These are phyloP conservation scores for Hericium alpestre DNA, from an alignment of 768 basidiomycete genomes.

Conservation along the genomic window DNA sequence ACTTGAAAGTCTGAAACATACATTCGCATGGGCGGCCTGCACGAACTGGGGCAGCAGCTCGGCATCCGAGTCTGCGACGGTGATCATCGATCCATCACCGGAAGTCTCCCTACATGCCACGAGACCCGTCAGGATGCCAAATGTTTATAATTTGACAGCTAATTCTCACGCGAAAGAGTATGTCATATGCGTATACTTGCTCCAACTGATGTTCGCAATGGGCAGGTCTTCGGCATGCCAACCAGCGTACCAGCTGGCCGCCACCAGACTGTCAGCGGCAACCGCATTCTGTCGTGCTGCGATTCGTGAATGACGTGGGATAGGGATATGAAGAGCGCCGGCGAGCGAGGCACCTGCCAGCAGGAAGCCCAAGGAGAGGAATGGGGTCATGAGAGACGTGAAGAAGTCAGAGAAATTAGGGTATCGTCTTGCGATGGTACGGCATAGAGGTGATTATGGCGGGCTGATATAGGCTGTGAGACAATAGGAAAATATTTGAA, in stretches of 20 bases:
- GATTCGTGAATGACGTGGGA: neutral
- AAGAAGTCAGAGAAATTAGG: neutral
- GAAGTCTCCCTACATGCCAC: conserved; percentile 6
- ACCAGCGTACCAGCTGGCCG: conserved; percentile 47
- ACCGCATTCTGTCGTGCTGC: neutral
- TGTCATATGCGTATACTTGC: conserved; percentile 42
- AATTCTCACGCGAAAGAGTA: conserved; percentile 56
- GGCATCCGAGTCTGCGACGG: conserved; percentile 17
- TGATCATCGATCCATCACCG: conserved; percentile 15
- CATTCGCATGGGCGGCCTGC: conserved; percentile 11
- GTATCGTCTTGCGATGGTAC: neutral
- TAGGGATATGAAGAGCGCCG: neutral
- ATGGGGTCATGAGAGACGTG: neutral
- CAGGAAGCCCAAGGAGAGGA: neutral
- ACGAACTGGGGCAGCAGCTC: conserved; percentile 16
- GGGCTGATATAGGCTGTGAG: too few species aligned
- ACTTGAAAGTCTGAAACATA: neutral
- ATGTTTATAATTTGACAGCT: too few species aligned
- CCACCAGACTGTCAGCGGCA: conserved; percentile 18
- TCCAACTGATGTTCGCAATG: conserved; percentile 38
- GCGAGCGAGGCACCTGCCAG: neutral
- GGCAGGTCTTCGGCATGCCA: conserved; percentile 35
- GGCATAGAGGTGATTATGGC: neutral
- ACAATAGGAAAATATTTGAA: too few species aligned
- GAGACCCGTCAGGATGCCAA: too few species aligned